Evolutionary conservation across 1,284 basidiomycete species (phyloP), one percentile per base, ranked within the genome.

Genomic region (Sutorius eximius): DNA sequence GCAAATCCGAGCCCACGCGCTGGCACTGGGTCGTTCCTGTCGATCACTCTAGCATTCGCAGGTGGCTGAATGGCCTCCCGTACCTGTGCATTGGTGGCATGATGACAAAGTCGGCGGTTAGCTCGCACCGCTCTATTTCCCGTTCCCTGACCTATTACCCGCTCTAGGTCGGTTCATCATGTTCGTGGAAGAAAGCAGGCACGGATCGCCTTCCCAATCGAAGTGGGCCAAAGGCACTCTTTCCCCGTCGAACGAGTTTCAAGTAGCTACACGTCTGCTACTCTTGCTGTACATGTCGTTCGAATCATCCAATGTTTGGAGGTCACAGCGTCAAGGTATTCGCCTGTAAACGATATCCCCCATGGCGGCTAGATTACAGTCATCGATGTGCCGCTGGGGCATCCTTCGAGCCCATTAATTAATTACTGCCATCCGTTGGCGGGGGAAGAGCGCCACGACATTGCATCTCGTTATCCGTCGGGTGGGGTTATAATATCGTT

Each of bases 351-450:
- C 40, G 11, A 29, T 44, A 43, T 22, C 8, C 15, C 13, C 6
- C 24, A 27, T 27, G 24, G 24, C 6, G 24, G 24, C 24, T 32
- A 24, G 8, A 20, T 22, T 16, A 30, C 22, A 11, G 29, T 22
- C 30, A 30, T 29, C 11, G 33, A 30, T 18, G 24, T 5, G 9
- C 13, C 10, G 18, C 8, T 27, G n/a, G 6, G 29, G 18, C 20
- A n/a, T 38, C 22, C 30, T 27, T 1, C 7, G 27, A 37, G 0
- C 36, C 30, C 24, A 55, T 59, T 54, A 36, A 58, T 45, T 54
- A 45, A 58, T 32, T 7, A 36, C 34, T 12, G 7, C 36, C 24
- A 16, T 41, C 38, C 36, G 16, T 41, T 30, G 29, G 50, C 24
- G 37, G 50, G 29, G 29, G 36, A 45, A 56, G 51, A 27, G 51